Evolutionary conservation across 192 early-diverging fungal genomes (phyloP), one percentile per base, ranked within the genome.

Genomic region (Podila epicladia): DNA sequence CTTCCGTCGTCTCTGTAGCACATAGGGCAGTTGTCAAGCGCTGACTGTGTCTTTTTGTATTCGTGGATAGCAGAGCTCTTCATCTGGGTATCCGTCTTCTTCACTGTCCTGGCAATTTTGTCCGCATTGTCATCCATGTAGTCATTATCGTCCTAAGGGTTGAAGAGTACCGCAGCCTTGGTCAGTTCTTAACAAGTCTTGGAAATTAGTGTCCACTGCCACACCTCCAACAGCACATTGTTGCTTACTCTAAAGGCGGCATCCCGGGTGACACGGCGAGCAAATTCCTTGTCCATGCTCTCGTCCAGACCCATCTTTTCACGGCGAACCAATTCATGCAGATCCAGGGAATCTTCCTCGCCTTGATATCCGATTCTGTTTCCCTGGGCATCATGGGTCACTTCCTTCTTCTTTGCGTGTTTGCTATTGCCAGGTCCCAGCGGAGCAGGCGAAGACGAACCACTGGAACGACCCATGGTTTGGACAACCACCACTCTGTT

Each of bases 111-210:
- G 2, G 93, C 87, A 61, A 98, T 84, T 20, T 85, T 87, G 73
- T 98, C 96, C 0, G 90, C 87, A 24, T 93, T 89, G 29, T 98
- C 98, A 77, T 98, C 97, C 88, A 97, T 89, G 59, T 97, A 97
- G 53, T 99, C 98, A 35, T 94, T 83, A 64, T 95, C 90, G 70
- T 96, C 88, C 86, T 82, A 89, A 72, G 58, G 69, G 72, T 35
- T 63, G 59, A n/a, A 74, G 82, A 49, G 17, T 32, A 71, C 41
- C 68, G 69, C 41, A 63, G 65, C 82, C 17, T 55, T 48, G 1
- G 70, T 62, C 29, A 80, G 66, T 50, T 79, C 75, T 11, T 83
- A 74, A 7, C 62, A 66, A 5, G 71, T 70, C n/a, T 71, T 74
- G 32, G 41, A 65, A 19, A 13, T 37, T 13, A 45, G 29, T 15